These are phyloP conservation scores for Gossypium gossypioides DNA, from an alignment of 441 rosid genomes.

Conservation along the genomic window DNA sequence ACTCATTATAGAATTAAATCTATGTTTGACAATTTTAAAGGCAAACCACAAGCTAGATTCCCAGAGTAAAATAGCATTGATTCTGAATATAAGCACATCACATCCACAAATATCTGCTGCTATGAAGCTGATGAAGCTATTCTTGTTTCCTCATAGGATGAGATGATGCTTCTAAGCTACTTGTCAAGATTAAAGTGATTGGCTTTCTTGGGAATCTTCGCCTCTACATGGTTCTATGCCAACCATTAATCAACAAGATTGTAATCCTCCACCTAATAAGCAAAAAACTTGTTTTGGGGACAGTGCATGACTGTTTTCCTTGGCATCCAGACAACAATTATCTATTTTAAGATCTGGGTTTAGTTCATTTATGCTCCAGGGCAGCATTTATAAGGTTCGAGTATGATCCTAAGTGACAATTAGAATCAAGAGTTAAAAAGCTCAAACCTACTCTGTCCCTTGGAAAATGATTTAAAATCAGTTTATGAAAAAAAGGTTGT, in stretches of 20 bases:
- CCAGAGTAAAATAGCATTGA: not conserved
- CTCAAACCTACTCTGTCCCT: slow-evolving; percentile 51
- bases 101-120: not conserved
- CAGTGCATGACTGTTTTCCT: not conserved
- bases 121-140: not conserved
- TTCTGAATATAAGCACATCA: not conserved
- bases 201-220: not conserved
- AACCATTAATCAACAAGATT: not conserved
- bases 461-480: slow-evolving; percentile 58
- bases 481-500: slow-evolving; percentile 55
- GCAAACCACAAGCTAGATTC: not conserved
- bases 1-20: not conserved
- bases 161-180: not conserved
- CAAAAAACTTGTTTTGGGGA: not conserved
- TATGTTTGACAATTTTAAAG: not conserved
- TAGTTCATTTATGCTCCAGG: not conserved
- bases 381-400: slow-evolving; percentile 45
- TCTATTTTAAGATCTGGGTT: not conserved
- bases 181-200: not conserved
- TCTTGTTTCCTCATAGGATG: not conserved
- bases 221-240: not conserved
- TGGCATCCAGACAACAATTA: not conserved
- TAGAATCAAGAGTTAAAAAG: slow-evolving; percentile 68
- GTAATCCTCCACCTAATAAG: not conserved
- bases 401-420: slow-evolving; percentile 83